phyloP scores from a whole-genome alignment of 495 filamentous ascomycete species.

The Aspergillus coremiiformis region DNA sequence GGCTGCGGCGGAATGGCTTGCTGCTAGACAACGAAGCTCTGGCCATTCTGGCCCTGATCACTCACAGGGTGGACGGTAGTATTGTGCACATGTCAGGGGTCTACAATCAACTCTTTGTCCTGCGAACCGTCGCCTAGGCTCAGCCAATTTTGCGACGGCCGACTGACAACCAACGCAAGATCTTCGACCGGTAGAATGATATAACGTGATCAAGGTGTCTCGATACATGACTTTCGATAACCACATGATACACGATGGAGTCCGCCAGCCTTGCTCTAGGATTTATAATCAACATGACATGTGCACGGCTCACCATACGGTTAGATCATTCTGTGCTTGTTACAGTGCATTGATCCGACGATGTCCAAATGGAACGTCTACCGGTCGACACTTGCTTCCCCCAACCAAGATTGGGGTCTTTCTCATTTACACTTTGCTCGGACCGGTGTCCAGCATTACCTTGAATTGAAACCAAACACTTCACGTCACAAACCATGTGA shows the following conservation, averaged over 20 bases:
- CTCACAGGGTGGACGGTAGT: slow-evolving; percentile 30
- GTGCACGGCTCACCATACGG: slow-evolving; percentile 1
- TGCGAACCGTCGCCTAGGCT: not conserved
- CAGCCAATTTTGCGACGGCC: not conserved
- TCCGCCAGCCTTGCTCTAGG: slow-evolving; percentile 5
- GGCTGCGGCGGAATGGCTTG: slow-evolving; percentile 58
- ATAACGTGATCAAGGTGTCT: slow-evolving; percentile 4
- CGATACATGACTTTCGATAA: slow-evolving; percentile 7
- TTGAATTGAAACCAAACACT: not conserved
- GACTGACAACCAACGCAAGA: not conserved
- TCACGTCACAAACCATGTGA: not conserved
- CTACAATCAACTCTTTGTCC: not conserved
- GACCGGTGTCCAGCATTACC: not conserved
- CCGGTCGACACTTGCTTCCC: not conserved
- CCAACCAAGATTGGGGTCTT: not conserved
- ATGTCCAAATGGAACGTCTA: not conserved
- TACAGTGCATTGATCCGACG: not conserved
- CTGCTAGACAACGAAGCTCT: slow-evolving; percentile 49
- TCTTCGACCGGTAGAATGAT: slow-evolving; percentile 9
- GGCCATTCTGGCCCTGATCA: slow-evolving; percentile 35
- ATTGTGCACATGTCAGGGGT: not conserved
- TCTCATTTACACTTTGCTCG: not conserved
- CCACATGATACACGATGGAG: slow-evolving; percentile 6
- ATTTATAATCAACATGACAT: slow-evolving; percentile 6
- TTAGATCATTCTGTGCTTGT: not conserved